phyloP scores from a whole-genome alignment of 208 protist species.

The Leptomonas seymouri region DNA sequence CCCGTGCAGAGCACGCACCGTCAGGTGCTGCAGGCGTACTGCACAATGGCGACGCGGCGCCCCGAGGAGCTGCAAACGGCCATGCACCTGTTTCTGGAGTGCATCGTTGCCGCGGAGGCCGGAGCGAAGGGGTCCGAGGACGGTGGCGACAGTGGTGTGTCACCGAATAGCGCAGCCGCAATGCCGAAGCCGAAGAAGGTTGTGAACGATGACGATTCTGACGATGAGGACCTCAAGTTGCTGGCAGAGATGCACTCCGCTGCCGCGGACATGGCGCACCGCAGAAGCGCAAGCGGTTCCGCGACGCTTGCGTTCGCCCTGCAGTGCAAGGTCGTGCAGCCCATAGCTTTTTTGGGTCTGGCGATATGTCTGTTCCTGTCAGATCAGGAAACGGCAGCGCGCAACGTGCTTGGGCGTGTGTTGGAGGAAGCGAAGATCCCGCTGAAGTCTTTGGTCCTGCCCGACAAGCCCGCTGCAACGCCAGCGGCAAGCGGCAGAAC shows the following conservation, averaged over 20 bases:
- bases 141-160: too few relatives aligned
- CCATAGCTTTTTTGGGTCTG: conserved; percentile 73
- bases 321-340: conserved; percentile 46
- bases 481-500: conserved; percentile 1
- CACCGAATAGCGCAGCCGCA: neutral
- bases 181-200: conserved; percentile 11
- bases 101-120: conserved; percentile 39
- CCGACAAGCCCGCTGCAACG: neutral
- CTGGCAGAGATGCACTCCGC: conserved; percentile 40
- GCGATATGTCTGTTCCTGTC: conserved; percentile 75
- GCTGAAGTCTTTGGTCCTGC: neutral
- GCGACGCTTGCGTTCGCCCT: conserved; percentile 47
- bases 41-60: conserved; percentile 66
- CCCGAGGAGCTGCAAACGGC: conserved; percentile 69
- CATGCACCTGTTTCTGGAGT: conserved; percentile 62
- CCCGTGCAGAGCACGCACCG: conserved; percentile 54
- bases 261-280: conserved; percentile 18
- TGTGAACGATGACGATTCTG: conserved; percentile 32
- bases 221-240: conserved; percentile 59
- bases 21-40: conserved; percentile 81
- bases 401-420: conserved; percentile 46
- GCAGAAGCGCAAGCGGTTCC: conserved; percentile 16
- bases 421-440: conserved; percentile 23
- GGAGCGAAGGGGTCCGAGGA: neutral
- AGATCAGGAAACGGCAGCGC: conserved; percentile 80